Percentiles rank a stretch among this genome's conserved stretches.
Conservation (phyloP, 2,329 filamentous ascomycete genomes). For the Aspergillus fischeri region DNA sequence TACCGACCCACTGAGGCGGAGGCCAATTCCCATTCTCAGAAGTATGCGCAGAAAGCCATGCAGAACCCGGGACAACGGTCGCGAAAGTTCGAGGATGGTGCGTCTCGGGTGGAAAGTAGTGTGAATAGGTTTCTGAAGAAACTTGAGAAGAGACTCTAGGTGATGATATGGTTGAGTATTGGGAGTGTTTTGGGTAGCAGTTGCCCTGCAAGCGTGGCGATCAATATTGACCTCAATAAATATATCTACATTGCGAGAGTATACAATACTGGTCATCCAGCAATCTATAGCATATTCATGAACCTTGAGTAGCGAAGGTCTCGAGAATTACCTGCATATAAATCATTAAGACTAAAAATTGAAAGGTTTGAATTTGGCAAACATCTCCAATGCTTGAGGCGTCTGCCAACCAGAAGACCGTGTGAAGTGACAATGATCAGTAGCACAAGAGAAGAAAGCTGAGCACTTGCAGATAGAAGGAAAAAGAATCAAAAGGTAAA, state of each 20-base stretch:
- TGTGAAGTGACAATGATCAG: not conserved
- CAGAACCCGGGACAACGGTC: conserved; percentile 30
- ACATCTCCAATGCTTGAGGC: not conserved
- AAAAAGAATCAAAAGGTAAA: not conserved
- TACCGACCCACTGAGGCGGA: conserved; percentile 45
- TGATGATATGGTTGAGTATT: not conserved
- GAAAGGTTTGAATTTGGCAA: too few species aligned
- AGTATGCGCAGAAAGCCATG: conserved; percentile 29
- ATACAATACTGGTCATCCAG: not conserved
- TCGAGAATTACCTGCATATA: too few species aligned
- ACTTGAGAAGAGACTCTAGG: conserved; percentile 39
- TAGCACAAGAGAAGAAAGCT: not conserved
- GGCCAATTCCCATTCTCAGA: conserved; percentile 32
- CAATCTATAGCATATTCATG: not conserved
- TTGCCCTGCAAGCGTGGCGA: not conserved
- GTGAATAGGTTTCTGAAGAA: conserved; percentile 45
- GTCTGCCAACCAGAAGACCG: not conserved
- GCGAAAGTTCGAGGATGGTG: conserved; percentile 36
- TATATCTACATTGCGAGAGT: not conserved
- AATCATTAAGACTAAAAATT: not conserved
- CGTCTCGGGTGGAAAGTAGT: conserved; percentile 38
- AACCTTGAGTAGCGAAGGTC: too few species aligned
- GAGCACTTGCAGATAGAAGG: not conserved
- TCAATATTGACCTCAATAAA: not conserved
- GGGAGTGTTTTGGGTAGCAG: not conserved